Percentiles rank a stretch among this genome's conserved stretches.
phyloP scores from a whole-genome alignment of 352 stramenopile genomes.

The Globisporangium carolinianum region DNA sequence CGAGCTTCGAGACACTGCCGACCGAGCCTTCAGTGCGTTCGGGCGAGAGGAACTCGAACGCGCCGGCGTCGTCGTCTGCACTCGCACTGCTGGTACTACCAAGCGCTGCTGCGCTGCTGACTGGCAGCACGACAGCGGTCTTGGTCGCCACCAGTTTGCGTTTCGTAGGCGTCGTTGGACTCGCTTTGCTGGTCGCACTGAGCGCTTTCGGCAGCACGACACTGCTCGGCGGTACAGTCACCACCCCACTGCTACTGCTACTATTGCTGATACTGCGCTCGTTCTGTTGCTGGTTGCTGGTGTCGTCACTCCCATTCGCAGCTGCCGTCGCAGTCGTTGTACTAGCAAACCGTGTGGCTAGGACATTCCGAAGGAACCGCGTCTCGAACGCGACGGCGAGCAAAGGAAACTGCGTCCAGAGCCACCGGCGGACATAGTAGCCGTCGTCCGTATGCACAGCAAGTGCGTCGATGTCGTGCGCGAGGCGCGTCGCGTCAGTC shows the following conservation, averaged over 20 bases:
- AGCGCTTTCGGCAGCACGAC: not conserved
- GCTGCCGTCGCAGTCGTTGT: not conserved
- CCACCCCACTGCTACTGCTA: not conserved
- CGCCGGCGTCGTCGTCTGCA: slow-evolving; percentile 34
- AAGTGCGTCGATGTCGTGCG: slow-evolving; percentile 60
- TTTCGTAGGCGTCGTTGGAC: not conserved
- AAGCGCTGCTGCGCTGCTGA: not conserved
- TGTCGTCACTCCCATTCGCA: not conserved
- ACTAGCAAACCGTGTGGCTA: slow-evolving; percentile 9
- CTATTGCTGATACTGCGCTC: not conserved
- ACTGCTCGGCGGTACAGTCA: no score
- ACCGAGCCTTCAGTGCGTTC: slow-evolving; percentile 43
- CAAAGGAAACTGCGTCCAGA: slow-evolving; percentile 84
- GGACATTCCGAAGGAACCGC: slow-evolving; percentile 39
- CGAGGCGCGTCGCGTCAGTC: slow-evolving; percentile 38
- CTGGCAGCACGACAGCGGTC: not conserved
- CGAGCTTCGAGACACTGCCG: slow-evolving; percentile 48
- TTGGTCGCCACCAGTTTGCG: not conserved
- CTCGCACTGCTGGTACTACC: slow-evolving; percentile 10
- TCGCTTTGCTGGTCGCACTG: slow-evolving; percentile 2
- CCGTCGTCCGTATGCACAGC: slow-evolving; percentile 56
- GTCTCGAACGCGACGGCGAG: slow-evolving; percentile 72
- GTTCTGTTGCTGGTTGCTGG: not conserved
- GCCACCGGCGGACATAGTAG: slow-evolving; percentile 75
- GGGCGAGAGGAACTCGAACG: slow-evolving; percentile 59